Base-by-base conservation (phyloP, 768 basidiomycete genomes). In the Termitomyces sp. region DNA sequence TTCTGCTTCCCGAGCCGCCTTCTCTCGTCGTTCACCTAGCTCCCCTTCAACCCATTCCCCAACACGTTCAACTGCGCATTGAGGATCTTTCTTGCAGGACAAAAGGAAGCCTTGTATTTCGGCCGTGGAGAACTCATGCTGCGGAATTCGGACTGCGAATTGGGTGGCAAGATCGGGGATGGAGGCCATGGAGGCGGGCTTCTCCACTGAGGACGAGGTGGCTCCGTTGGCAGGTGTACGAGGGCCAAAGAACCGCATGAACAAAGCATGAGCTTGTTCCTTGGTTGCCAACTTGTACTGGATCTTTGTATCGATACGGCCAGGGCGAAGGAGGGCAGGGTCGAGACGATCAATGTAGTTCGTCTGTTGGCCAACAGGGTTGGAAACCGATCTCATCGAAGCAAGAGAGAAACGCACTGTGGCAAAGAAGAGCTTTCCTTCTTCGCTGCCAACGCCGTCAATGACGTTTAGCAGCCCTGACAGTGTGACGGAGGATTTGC, bases 21-120 rank as follows among this genome's bases (percentile, higher is more conserved):
- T 75, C 63, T 74, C 76, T 50, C 63, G 62, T 46, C 70, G 66
- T 61, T 80, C 75, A 22, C 57, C 63, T 32, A 73, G 65, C 65
- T 78, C 75, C 9, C 72, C 58, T 32, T 73, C 70, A 1, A 84
- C 75, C 83, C 85, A 87, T n/a, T 64, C 72, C 7, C 62, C 65
- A 12, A 72, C 65, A n/a, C 68, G 72, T 18, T 52, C 62, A 0
- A 71, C 76, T 0, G 81, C 81, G 4, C 68, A 64, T 46, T 62
- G 66, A 0, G 81, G 79, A 49, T 76, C 63, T 50, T 71, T 75
- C 64, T 82, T 81, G 62, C 75, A 75, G 11, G 69, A 66, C 7
- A 88, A 73, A 13, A 88, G 74, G 69, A 80, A 88, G 0, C 85
- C 84, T 66, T 88, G 86, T 2, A 89, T 74, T 58, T 87, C 84